Evolutionary conservation across 495 filamentous ascomycete species (phyloP), one percentile per base, ranked within the genome.

Genomic region (Podospora pseudoanserina): DNA sequence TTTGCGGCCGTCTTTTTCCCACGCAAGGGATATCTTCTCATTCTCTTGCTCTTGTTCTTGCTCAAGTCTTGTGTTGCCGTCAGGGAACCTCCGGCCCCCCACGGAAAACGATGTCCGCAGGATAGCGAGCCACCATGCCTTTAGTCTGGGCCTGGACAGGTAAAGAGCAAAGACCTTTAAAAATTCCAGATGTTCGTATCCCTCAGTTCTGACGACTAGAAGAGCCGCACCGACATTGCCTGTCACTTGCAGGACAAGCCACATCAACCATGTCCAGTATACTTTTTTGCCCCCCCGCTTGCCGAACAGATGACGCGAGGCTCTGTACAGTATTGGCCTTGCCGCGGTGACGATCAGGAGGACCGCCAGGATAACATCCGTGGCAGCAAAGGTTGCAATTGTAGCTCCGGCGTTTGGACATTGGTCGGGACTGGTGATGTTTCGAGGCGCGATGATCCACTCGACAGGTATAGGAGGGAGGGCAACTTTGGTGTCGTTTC

Each of bases 401-500:
- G 19, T 63, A n/a, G 16, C 60, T 19, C 13, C 30, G 4, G 16
- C 27, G 4, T 16, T 63, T 27, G 60, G 60, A 39, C 60, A 63
- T 39, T 63, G 60, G 60, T 39, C 60, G 32, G 60, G 5, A 49
- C 39, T 49, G 19, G 32, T 34, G 60, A 63, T 39, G 60, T 63
- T 63, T 30, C 26, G 60, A 19, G 60, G 60, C 9, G 60, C 60
- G 15, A 63, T 63, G 60, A 63, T 63, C 60, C 60, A 63, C 23
- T 63, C 60, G 20, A 63, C 32, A 20, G 60, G 60, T 13, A 63
- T 28, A 19, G 60, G 60, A 39, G 32, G 60, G 1, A 63, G 13
- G 13, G n/a, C 23, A 20, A 44, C 32, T 13, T 49, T 3, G 39
- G 39, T 49, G 0, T 49, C 39, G 39, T 49, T 49, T 49, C 5